phyloP scores from a whole-genome alignment of 2,329 filamentous ascomycete species.

The Fusarium sp. region DNA sequence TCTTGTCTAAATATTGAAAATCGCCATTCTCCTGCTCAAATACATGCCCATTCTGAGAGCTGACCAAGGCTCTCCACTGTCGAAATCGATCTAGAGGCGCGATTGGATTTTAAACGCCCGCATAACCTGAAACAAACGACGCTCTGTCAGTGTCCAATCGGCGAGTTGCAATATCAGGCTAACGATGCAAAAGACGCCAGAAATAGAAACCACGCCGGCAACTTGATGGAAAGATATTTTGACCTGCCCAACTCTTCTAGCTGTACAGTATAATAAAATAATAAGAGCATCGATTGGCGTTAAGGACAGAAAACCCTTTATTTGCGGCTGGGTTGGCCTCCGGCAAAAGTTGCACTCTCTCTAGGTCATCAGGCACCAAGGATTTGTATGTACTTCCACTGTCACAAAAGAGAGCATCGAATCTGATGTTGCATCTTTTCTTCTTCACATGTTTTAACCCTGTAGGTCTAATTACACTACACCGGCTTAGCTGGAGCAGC shows the following conservation, averaged over 20 bases:
- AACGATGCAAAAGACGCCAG: conserved; percentile 21
- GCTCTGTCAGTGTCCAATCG: conserved; percentile 42
- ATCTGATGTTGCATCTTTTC: conserved; percentile 17
- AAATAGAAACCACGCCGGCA: conserved; percentile 40
- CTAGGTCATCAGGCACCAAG: background rate
- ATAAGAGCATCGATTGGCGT: background rate
- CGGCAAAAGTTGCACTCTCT: background rate
- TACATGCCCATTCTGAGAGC: background rate
- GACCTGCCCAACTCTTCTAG: conserved; percentile 1
- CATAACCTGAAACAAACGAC: conserved; percentile 52
- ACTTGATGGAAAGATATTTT: conserved; percentile 7
- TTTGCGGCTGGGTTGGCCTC: no score
- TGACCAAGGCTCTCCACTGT: conserved; percentile 21
- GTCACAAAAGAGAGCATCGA: background rate
- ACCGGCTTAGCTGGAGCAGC: conserved; percentile 24
- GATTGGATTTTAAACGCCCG: conserved; percentile 46
- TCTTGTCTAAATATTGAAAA: no score
- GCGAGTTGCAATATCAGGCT: conserved; percentile 10
- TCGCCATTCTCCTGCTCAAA: no score
- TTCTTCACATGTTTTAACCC: conserved; percentile 36
- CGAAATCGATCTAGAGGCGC: conserved; percentile 5
- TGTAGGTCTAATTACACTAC: conserved; percentile 37
- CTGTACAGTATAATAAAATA: conserved; percentile 4
- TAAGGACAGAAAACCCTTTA: background rate
- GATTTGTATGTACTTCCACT: background rate